phyloP scores from a whole-genome alignment of 2,329 filamentous ascomycete species.

The Fusarium oligoseptatum region DNA sequence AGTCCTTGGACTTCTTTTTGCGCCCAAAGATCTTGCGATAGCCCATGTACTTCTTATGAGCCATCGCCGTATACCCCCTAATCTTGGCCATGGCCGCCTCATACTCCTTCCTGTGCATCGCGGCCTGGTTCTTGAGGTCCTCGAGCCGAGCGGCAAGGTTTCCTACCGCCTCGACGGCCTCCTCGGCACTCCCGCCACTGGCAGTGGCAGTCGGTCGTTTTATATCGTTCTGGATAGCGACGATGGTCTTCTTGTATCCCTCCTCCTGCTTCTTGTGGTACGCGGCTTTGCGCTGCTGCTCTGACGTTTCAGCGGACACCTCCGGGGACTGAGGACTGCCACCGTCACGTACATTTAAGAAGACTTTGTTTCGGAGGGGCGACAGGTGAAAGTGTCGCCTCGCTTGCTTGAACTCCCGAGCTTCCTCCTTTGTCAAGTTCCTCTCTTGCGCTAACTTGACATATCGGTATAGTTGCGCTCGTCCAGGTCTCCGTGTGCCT shows the following conservation, averaged over 20 bases:
- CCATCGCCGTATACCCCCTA: slow-evolving; percentile 41
- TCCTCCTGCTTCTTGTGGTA: slow-evolving; percentile 50
- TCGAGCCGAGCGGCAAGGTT: slow-evolving; percentile 32
- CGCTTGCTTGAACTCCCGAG: slow-evolving; percentile 52
- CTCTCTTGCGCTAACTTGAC: slow-evolving; percentile 48
- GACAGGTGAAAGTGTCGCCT: slow-evolving; percentile 50
- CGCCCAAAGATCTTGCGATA: slow-evolving; percentile 48
- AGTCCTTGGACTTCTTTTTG: slow-evolving; percentile 33
- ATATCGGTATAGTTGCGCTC: slow-evolving; percentile 52
- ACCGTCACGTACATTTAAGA: slow-evolving; percentile 35
- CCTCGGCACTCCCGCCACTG: neutral
- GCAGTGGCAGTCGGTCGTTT: neutral
- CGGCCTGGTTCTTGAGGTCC: slow-evolving; percentile 42
- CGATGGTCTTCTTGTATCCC: slow-evolving; percentile 45
- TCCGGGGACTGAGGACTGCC: slow-evolving; percentile 28
- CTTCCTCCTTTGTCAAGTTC: slow-evolving; percentile 50
- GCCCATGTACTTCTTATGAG: slow-evolving; percentile 48
- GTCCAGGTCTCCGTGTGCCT: slow-evolving; percentile 51
- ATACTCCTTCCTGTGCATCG: slow-evolving; percentile 46
- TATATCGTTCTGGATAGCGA: slow-evolving; percentile 31
- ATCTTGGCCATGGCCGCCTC: slow-evolving; percentile 46
- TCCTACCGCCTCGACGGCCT: neutral
- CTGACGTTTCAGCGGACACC: slow-evolving; percentile 41
- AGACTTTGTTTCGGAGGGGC: slow-evolving; percentile 44
- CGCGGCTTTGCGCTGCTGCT: slow-evolving; percentile 46